Evolutionary conservation across 768 basidiomycete species (phyloP), one percentile per base, ranked within the genome.

Genomic region (Tephrocybe sp.): DNA sequence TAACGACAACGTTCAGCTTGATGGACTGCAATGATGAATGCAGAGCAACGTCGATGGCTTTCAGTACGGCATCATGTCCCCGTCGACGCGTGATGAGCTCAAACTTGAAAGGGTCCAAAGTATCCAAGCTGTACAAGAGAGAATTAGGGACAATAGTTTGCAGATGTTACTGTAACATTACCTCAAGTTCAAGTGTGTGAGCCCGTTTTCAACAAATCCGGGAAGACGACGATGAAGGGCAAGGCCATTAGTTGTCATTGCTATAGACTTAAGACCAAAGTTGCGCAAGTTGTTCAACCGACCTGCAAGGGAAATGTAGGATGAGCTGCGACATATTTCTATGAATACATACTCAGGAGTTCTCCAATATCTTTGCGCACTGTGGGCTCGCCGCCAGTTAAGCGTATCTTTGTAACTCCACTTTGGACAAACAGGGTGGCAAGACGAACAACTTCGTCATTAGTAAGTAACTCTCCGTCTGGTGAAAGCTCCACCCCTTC

Each of bases 361-460:
- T 84, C 79, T 10, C 75, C 68, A 20, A 92, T 74, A 5, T 84
- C 89, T 65, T 84, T 90, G 41, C 93, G 76, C 26, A 95, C 75
- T 0, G 87, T 92, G 1, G 92, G 92, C 60, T 94, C 92, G 23
- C 94, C 91, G 2, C 91, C 92, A 0, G 92, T 95, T 39, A 96
- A 67, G 6, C 92, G 73, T 54, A 96, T 92, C 67, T 96, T 96
- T 23, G 78, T 87, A 30, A 96, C 85, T 4, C 93, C 93, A 61
- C 80, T 82, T 59, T 74, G 74, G 0, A 95, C 90, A 56, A 95
- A 96, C 14, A 95, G 68, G 14, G 75, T 67, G 4, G 89, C 87
- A 1, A 92, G 74, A 42, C 86, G 81, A 36, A 88, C 64, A 23
- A 94, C 69, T 63, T 95, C 91, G 45, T 83, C 78, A 55, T 92